phyloP scores from a whole-genome alignment of 495 filamentous ascomycete genomes.

The Tuber aestivum region DNA sequence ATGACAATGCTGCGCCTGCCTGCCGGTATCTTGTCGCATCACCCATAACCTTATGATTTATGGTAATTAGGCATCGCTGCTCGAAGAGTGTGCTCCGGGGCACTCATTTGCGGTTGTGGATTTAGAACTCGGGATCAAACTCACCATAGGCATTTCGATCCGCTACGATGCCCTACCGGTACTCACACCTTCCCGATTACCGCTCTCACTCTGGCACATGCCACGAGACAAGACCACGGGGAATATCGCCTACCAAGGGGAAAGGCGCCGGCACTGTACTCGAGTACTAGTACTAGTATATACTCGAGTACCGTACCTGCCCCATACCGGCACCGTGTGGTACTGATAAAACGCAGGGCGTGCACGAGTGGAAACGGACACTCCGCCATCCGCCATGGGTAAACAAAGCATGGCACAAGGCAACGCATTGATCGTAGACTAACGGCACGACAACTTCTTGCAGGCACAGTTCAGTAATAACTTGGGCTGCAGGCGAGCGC shows the following conservation, averaged over 20 bases:
- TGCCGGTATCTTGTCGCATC: not conserved
- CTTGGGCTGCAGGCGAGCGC: too few species aligned
- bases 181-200: not conserved
- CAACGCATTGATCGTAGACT: not conserved
- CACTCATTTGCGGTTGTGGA: not conserved
- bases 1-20: not conserved
- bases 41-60: not conserved
- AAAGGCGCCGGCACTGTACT: not conserved
- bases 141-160: not conserved
- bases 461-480: not conserved
- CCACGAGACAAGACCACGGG: not conserved
- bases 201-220: not conserved
- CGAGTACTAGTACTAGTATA: too few species aligned
- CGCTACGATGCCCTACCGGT: too few species aligned
- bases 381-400: not conserved
- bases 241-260: not conserved
- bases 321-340: not conserved
- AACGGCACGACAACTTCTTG: not conserved
- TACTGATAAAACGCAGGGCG: not conserved
- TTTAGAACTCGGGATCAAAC: not conserved
- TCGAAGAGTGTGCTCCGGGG: not conserved
- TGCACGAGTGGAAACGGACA: not conserved
- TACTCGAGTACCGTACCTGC: too few species aligned
- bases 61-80: not conserved
- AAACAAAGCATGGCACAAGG: not conserved